phyloP scores from a whole-genome alignment of 257 asterid species.

The Hygrophila difformis region DNA sequence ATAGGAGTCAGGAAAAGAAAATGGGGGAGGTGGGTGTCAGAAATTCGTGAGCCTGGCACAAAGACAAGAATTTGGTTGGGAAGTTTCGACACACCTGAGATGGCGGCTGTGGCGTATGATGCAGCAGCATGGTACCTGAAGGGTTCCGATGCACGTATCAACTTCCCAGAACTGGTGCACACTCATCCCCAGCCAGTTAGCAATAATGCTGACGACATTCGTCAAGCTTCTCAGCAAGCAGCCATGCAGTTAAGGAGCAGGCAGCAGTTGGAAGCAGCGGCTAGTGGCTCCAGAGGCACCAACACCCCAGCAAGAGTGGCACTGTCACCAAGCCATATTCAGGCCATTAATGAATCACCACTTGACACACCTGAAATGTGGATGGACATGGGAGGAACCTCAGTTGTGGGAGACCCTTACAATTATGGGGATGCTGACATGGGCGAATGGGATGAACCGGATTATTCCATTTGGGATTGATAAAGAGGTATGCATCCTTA shows the following conservation, averaged over 20 bases:
- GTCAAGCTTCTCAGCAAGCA: conserved; percentile 44
- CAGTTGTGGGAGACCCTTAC: too few relatives aligned
- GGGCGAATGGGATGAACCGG: too few relatives aligned
- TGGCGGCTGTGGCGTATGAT: conserved; percentile 66
- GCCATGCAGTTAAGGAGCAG: conserved; percentile 26
- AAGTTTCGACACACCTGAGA: conserved; percentile 43
- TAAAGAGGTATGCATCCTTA: too few relatives aligned
- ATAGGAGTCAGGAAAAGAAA: conserved; percentile 39
- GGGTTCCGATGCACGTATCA: conserved; percentile 35
- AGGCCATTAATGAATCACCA: conserved; percentile 57
- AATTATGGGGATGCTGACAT: too few relatives aligned
- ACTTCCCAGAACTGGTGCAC: conserved; percentile 36
- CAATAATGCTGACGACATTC: conserved; percentile 28
- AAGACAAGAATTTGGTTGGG: conserved; percentile 57
- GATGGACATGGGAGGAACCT: too few relatives aligned
- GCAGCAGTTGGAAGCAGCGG: background rate
- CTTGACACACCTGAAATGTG: conserved; percentile 62
- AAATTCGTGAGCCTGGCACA: conserved; percentile 48
- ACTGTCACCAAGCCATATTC: conserved; percentile 43
- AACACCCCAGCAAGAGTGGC: conserved; percentile 29
- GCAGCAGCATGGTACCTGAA: conserved; percentile 47
- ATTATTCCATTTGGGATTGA: too few relatives aligned
- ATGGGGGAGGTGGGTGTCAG: conserved; percentile 66
- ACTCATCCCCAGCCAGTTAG: conserved; percentile 34
- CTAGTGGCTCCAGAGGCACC: background rate